Percentiles rank a stretch among this genome's conserved stretches.
Conservation (phyloP, 2,329 filamentous ascomycete genomes). For the Ilyonectria mors-panacis region DNA sequence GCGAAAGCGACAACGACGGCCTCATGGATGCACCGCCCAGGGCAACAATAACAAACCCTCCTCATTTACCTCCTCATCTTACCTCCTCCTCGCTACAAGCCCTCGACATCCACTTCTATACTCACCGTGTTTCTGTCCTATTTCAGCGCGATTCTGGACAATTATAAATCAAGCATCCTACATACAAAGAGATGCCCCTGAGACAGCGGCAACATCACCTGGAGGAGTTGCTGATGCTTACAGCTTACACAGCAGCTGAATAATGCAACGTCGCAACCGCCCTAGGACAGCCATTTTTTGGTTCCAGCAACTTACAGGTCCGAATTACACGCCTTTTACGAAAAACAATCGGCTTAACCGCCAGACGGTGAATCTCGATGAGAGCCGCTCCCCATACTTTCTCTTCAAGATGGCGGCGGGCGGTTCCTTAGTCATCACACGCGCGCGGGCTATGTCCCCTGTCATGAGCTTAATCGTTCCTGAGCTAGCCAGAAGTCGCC, state of each 20-base stretch:
- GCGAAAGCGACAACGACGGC: not conserved
- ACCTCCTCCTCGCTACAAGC: not conserved
- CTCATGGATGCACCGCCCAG: not conserved
- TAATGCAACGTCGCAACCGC: not conserved
- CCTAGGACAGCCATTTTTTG: not conserved
- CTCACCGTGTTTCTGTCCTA: not conserved
- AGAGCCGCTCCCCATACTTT: not conserved
- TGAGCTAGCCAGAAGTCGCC: not conserved
- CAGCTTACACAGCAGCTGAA: constrained; percentile 23
- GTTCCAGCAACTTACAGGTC: not conserved
- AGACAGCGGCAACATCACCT: not conserved
- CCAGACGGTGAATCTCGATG: not conserved
- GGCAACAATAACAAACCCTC: not conserved
- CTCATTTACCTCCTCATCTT: not conserved
- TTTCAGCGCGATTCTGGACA: not conserved
- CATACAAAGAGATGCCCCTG: not conserved
- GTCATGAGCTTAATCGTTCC: constrained; percentile 1
- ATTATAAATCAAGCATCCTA: not conserved
- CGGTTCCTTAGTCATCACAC: constrained; percentile 33
- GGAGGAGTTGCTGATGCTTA: no score
- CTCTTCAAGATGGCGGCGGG: not conserved
- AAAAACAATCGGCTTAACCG: not conserved
- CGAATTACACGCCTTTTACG: not conserved
- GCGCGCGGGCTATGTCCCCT: constrained; percentile 15
- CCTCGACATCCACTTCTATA: not conserved